A percentile compares a stretch with the other conserved stretches of the same genome.
phyloP scores from a whole-genome alignment of 2,329 filamentous ascomycete genomes.

The Mollisia scopiformis region DNA sequence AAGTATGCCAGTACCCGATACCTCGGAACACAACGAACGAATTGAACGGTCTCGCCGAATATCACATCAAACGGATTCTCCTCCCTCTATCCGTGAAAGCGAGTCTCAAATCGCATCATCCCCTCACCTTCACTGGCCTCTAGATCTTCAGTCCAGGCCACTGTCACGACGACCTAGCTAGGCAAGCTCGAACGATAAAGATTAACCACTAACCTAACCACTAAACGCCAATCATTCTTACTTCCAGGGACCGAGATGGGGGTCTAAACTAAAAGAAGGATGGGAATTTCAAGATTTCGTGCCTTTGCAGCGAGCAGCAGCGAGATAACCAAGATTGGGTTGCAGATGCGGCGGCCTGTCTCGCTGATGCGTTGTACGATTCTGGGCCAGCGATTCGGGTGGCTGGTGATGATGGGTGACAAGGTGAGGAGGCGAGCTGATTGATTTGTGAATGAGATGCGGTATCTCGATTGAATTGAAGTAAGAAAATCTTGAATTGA shows the following conservation, averaged over 20 bases:
- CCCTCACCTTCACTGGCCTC: background rate
- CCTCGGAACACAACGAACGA: background rate
- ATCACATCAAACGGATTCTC: conserved; percentile 1
- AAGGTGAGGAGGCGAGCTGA: background rate
- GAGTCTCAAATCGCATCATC: background rate
- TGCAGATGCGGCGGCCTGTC: background rate
- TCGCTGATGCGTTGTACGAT: background rate
- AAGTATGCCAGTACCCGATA: background rate
- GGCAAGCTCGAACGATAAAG: background rate
- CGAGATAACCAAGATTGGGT: too few species aligned
- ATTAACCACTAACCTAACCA: too few species aligned
- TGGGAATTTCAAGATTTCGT: background rate
- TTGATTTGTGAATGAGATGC: background rate
- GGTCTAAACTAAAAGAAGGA: too few species aligned
- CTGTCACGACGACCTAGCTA: background rate
- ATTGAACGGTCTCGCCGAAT: background rate
- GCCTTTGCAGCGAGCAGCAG: too few species aligned
- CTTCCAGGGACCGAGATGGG: too few species aligned
- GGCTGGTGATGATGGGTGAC: background rate
- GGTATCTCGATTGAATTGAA: too few species aligned
- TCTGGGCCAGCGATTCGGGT: background rate
- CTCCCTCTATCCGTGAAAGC: too few species aligned
- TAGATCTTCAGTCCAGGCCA: too few species aligned
- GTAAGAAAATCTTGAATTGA: too few species aligned
- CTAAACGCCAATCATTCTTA: too few species aligned